A percentile compares a stretch with the other conserved stretches of the same genome.
Evolutionary conservation across 2,329 filamentous ascomycete species (phyloP).

Genomic region (Beauveria scarabaeidicola): DNA sequence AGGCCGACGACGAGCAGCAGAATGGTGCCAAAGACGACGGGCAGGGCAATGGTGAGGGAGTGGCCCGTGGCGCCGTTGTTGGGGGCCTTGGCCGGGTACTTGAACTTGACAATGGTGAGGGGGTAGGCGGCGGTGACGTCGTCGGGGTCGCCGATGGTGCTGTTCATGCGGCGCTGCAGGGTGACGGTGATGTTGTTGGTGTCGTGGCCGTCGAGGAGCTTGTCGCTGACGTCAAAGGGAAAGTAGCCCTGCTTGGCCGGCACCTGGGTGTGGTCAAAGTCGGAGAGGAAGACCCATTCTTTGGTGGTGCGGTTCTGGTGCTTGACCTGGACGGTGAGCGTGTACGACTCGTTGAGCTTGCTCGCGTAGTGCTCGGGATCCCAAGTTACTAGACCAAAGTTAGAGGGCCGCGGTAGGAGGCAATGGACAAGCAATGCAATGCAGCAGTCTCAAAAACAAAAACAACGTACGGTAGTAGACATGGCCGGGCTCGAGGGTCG

Average conservation of each 20-base stretch:
- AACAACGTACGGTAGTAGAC: slow-evolving; percentile 42
- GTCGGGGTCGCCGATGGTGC: slow-evolving; percentile 18
- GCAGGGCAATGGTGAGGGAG: slow-evolving; percentile 45
- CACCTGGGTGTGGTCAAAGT: slow-evolving; percentile 25
- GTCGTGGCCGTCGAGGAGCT: slow-evolving; percentile 28
- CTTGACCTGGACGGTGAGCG: slow-evolving; percentile 31
- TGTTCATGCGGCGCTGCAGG: slow-evolving; percentile 31
- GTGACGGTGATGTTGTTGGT: slow-evolving; percentile 41
- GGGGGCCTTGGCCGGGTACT: slow-evolving; percentile 30
- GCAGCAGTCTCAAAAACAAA: no score
- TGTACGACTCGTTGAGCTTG: slow-evolving; percentile 23
- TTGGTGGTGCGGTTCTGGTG: slow-evolving; percentile 29
- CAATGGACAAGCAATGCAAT: not conserved
- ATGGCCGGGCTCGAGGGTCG: slow-evolving; percentile 33
- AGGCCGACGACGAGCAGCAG: slow-evolving; percentile 43
- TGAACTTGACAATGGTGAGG: slow-evolving; percentile 24
- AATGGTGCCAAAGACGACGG: slow-evolving; percentile 39
- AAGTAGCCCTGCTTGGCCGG: slow-evolving; percentile 38
- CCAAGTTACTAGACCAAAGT: slow-evolving; percentile 41
- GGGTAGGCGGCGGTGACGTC: slow-evolving; percentile 34
- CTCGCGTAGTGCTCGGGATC: slow-evolving; percentile 43
- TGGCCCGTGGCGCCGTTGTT: slow-evolving; percentile 26
- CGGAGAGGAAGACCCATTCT: slow-evolving; percentile 28
- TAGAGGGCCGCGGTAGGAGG: not conserved
- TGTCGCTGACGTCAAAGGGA: slow-evolving; percentile 32